Percentiles rank a stretch among this genome's conserved stretches.
Conservation (phyloP, 805 yeast genomes). For the Starmerella davenportii region DNA sequence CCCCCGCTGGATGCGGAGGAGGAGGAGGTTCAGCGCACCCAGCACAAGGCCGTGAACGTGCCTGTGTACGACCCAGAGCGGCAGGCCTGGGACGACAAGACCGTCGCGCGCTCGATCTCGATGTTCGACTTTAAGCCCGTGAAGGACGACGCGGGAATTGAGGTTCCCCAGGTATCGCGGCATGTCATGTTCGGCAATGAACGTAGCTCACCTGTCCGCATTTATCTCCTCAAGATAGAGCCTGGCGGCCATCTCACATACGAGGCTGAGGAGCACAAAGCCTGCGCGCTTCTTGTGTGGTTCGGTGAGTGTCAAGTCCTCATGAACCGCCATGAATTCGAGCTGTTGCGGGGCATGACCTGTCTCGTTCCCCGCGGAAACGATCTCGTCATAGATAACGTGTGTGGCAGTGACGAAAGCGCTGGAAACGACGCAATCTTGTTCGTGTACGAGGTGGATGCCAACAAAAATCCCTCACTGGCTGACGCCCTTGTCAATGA, state of each 20-base stretch:
- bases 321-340: conserved; percentile 8
- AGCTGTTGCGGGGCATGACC: conserved; percentile 11
- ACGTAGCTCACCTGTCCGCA: conserved; percentile 4
- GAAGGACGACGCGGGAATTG: conserved; percentile 3
- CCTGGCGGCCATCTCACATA: conserved; percentile 8
- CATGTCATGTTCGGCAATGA: conserved; percentile 5
- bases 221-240: conserved; percentile 8
- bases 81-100: conserved; percentile 6
- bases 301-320: conserved; percentile 10
- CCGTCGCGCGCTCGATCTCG: conserved; percentile 12
- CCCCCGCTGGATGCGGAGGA: conserved; percentile 1
- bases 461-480: conserved; percentile 4
- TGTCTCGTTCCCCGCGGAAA: conserved; percentile 14
- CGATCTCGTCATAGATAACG: conserved; percentile 12
- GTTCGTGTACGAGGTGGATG: conserved; percentile 10
- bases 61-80: conserved; percentile 8
- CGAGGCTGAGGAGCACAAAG: conserved; percentile 9
- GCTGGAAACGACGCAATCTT: conserved; percentile 4
- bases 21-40: conserved; percentile 3
- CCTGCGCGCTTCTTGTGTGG: conserved; percentile 13
- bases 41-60: conserved; percentile 2
- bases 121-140: conserved; percentile 6
- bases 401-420: not conserved
- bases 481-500: conserved; percentile 12
- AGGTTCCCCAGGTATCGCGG: conserved; percentile 5